These are phyloP conservation scores for Vigna unguiculata DNA, from an alignment of 306 rosid genomes.

Conservation along the genomic window DNA sequence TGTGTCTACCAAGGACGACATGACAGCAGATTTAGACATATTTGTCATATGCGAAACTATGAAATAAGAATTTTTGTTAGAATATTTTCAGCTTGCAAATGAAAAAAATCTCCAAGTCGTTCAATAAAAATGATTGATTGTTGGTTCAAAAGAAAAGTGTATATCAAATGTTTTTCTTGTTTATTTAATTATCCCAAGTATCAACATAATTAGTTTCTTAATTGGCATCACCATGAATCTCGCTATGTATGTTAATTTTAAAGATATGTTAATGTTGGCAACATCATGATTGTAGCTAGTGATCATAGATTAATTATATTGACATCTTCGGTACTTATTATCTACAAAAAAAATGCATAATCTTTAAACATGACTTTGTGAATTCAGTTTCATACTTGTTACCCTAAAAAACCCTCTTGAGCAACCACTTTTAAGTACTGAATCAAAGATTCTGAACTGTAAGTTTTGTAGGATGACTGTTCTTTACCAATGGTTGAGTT, in stretches of 20 bases:
- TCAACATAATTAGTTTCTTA: neutral
- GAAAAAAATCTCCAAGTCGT: neutral
- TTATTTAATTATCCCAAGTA: neutral
- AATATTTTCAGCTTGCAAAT: neutral
- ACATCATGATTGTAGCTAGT: slow-evolving; percentile 17
- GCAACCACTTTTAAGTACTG: neutral
- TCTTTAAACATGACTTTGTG: neutral
- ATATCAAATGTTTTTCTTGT: neutral
- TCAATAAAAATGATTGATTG: neutral
- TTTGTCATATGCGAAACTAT: neutral
- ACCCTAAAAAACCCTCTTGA: neutral
- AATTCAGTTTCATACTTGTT: neutral
- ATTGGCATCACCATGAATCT: neutral
- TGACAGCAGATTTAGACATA: neutral
- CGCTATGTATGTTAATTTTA: neutral
- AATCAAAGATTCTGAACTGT: neutral
- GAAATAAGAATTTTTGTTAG: neutral
- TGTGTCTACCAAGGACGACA: neutral
- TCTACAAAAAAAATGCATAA: neutral
- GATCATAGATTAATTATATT: neutral
- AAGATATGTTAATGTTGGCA: neutral
- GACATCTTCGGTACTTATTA: neutral
- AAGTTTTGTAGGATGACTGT: neutral
- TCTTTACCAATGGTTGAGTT: slow-evolving; percentile 8
- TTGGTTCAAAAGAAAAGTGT: neutral